Conservation (phyloP, 2,329 filamentous ascomycete species). For the Huntiella bhutanensis region DNA sequence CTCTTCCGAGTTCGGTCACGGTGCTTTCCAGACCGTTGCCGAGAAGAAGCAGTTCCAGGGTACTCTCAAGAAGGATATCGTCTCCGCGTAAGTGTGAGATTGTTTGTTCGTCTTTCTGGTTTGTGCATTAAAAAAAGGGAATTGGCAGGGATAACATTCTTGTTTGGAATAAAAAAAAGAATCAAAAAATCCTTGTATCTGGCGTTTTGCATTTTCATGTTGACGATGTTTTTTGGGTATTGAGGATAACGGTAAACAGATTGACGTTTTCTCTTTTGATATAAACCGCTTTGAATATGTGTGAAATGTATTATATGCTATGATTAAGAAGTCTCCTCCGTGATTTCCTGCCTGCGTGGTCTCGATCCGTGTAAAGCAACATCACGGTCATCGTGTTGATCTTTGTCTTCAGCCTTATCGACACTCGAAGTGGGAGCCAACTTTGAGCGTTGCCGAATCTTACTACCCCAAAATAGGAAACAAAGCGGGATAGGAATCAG, state of each 20-base stretch:
- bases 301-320: background rate
- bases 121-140: constrained; percentile 7
- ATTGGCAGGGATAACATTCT: background rate
- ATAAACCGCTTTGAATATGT: background rate
- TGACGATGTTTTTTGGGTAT: too few species aligned
- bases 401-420: constrained; percentile 3
- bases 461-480: constrained; percentile 41
- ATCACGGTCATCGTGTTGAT: constrained; percentile 7
- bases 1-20: constrained; percentile 98
- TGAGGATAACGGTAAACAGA: too few species aligned
- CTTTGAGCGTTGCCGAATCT: constrained; percentile 34
- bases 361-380: constrained; percentile 10
- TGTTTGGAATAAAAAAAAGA: constrained; percentile 3
- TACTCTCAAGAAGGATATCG: constrained; percentile 96
- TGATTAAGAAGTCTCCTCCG: background rate
- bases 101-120: too few species aligned
- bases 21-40: constrained; percentile 93
- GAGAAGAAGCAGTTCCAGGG: constrained; percentile 98
- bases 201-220: constrained; percentile 6
- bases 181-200: constrained; percentile 11
- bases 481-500: constrained; percentile 44
- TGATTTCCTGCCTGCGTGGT: background rate
- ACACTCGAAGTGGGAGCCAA: constrained; percentile 30
- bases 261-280: constrained; percentile 2
- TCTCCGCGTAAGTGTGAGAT: constrained; percentile 22